Evolutionary conservation across 2,329 filamentous ascomycete genomes (phyloP), one percentile per base, ranked within the genome.

Genomic region (Sphaerulina populicola): DNA sequence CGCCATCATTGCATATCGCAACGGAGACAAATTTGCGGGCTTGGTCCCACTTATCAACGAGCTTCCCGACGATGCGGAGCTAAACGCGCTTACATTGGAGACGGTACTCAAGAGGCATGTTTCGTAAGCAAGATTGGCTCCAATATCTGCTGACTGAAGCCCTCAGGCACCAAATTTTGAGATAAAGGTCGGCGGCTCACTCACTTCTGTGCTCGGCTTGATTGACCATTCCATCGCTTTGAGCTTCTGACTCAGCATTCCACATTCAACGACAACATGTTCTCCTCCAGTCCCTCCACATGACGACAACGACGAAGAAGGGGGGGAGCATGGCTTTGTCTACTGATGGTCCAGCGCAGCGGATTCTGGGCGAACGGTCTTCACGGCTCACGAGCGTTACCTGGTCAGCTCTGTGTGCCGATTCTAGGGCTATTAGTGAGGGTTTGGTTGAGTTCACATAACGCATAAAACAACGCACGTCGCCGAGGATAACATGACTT

Each of bases 21-120:
- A 84, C 62, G 90, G 89, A 47, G 90, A 97, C 58, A 82, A 96
- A 58, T 89, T 97, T 62, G 87, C 88, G 57, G 94, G 90, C 62
- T 74, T 97, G 47, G 87, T 93, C 0, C 90, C 91, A 49, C 77
- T 97, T 46, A 80, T 94, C 56, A 82, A 89, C 64, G 86, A 93
- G 76, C 85, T 96, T 43, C 88, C 90, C 2, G 73, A 76, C 30
- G 79, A 76, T 59, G 71, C 70, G 10, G 72, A 74, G 47, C 61
- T 76, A 14, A 74, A 68, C 59, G 71, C 77, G 7, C 68, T 76
- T 40, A 80, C 73, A 51, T 66, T 84, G 38, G 81, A 83, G 64
- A 73, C 73, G 48, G 66, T 78, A 33, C 68, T 85, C 62, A 76
- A 77, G 67, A 70, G 72, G 77, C 79, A 46, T 37, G 55, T 14